These are phyloP conservation scores for Coemansia sp. DNA, from an alignment of 192 early-diverging fungal species.

Conservation along the genomic window DNA sequence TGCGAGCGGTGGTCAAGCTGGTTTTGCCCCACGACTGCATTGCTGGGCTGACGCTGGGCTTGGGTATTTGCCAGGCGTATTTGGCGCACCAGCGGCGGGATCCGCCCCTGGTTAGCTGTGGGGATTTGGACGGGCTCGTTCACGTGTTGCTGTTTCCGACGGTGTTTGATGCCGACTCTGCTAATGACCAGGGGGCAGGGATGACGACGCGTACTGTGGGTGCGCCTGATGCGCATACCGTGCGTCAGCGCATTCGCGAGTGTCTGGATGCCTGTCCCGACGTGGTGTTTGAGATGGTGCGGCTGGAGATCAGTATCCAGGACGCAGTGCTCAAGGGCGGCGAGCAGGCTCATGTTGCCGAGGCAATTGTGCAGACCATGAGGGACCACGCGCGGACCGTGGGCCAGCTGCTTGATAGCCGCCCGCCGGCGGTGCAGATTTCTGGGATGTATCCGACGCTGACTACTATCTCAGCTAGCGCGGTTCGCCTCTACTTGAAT, in stretches of 20 bases:
- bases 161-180: slow-evolving; percentile 61
- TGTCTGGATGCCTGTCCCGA: slow-evolving; percentile 38
- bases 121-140: slow-evolving; percentile 53
- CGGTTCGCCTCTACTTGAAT: slow-evolving; percentile 54
- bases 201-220: not conserved
- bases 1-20: slow-evolving; percentile 45
- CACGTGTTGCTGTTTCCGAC: slow-evolving; percentile 72
- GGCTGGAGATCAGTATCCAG: slow-evolving; percentile 51
- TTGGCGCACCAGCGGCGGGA: slow-evolving; percentile 20
- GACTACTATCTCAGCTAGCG: slow-evolving; percentile 52
- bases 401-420: slow-evolving; percentile 9
- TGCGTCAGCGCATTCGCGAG: slow-evolving; percentile 39
- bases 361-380: slow-evolving; percentile 37
- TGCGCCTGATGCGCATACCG: slow-evolving; percentile 23
- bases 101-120: slow-evolving; percentile 7
- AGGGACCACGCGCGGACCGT: slow-evolving; percentile 26
- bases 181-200: not conserved
- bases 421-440: slow-evolving; percentile 22
- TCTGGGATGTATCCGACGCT: slow-evolving; percentile 37
- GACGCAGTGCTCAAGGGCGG: slow-evolving; percentile 47
- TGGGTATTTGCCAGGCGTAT: slow-evolving; percentile 45
- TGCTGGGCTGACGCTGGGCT: slow-evolving; percentile 41
- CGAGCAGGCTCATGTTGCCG: slow-evolving; percentile 52
- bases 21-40: slow-evolving; percentile 56
- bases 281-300: slow-evolving; percentile 52